Evolutionary conservation across 495 filamentous ascomycete genomes (phyloP).

Genomic region (Beverwykella pulmonaria): DNA sequence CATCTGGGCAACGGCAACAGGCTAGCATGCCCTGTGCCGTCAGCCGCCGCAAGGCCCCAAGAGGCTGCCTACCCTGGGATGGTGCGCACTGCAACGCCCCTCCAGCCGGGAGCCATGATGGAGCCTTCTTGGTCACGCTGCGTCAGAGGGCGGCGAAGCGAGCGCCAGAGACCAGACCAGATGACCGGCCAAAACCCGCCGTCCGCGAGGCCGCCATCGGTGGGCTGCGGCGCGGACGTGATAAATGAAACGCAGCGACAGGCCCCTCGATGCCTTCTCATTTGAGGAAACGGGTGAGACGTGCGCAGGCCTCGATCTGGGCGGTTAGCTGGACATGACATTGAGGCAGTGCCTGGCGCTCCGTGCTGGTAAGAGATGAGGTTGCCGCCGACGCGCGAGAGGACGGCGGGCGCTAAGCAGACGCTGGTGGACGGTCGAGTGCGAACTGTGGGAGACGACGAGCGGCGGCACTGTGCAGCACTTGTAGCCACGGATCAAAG

Average conservation of each 20-base stretch:
- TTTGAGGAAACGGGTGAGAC: constrained; percentile 15
- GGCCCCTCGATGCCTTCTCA: background rate
- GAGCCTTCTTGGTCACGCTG: no score
- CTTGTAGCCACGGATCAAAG: no score
- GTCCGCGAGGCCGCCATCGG: background rate
- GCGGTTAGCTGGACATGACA: constrained; percentile 7
- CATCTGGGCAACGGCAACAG: background rate
- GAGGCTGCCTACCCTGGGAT: no score
- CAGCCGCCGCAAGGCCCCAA: no score
- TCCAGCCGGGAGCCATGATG: no score
- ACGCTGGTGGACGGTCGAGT: background rate
- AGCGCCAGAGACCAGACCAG: constrained; percentile 8
- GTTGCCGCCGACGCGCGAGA: constrained; percentile 18
- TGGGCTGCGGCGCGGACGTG: background rate
- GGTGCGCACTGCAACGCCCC: no score
- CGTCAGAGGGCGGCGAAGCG: background rate
- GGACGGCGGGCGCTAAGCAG: constrained; percentile 4
- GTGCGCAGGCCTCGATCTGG: constrained; percentile 4
- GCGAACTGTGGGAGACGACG: no score
- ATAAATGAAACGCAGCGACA: constrained; percentile 23
- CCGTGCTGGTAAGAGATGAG: background rate
- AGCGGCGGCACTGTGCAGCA: no score
- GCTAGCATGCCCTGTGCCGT: background rate
- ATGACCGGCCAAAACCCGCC: background rate
- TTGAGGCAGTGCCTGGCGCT: background rate